Evolutionary conservation across 2,329 filamentous ascomycete species (phyloP), one percentile per base, ranked within the genome.

Genomic region (Calycina marina): DNA sequence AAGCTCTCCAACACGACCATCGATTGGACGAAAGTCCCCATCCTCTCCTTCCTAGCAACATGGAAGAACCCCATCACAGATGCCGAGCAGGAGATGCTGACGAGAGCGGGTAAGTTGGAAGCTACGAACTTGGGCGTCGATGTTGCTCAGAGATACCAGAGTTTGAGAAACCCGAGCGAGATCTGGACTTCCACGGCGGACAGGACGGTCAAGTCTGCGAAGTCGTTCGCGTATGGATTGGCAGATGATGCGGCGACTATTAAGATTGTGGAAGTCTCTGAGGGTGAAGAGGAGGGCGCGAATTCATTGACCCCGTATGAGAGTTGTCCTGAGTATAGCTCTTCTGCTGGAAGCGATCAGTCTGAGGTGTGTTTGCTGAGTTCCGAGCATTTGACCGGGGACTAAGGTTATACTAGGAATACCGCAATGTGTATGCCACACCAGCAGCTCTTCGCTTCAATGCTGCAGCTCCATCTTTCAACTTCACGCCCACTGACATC

Each of bases 251-350:
- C 48, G 41, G 60, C 55, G 17, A 49, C 57, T 32, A 62, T 64
- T 11, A 37, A 60, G 16, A 48, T 63, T 5, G 54, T 62, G 3
- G 45, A 59, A 34, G 49, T 68, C 12, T 56, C 54, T 13, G 64
- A 69, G 45, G 57, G 58, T 35, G 43, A 59, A 35, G 53, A 64
- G 24, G 51, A 58, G 5, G 65, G 63, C 9, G 65, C 65, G 1
- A 55, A 69, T 41, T 63, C 59, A n/a, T 49, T 69, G 45, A 69
- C 65, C 2, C 65, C 65, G 1, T 67, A 69, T 49, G 53, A 61
- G 42, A 54, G 57, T n/a, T 70, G 65, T 42, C 60, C 63, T 10
- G 61, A 59, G 27, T 69, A 67, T 46, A 63, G 57, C 38, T 60
- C 57, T 1, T 63, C 59, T 4, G 55, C 54, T 25, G 65, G 65